These are phyloP conservation scores for Trichoderma gracile DNA, from an alignment of 2,329 filamentous ascomycete genomes.

Conservation along the genomic window DNA sequence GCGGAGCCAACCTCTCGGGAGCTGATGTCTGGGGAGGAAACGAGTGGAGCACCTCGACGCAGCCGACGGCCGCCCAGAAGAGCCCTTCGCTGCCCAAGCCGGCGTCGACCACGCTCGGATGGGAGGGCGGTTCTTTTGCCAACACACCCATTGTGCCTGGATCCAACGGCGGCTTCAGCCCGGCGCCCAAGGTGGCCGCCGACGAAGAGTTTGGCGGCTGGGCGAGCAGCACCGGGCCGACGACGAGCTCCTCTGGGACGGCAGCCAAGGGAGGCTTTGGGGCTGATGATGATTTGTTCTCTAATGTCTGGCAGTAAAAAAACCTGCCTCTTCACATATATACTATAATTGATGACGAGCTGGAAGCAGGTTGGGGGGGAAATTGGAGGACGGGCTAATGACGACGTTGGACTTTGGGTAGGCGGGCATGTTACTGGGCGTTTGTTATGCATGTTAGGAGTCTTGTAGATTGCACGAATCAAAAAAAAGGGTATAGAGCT, in stretches of 20 bases:
- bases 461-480: conserved; percentile 34
- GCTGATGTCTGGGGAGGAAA: conserved; percentile 84
- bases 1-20: conserved; percentile 45
- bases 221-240: conserved; percentile 67
- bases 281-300: conserved; percentile 83
- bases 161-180: conserved; percentile 64
- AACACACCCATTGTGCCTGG: conserved; percentile 62
- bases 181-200: conserved; percentile 69
- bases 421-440: conserved; percentile 36
- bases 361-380: conserved; percentile 13
- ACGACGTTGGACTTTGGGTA: conserved; percentile 28
- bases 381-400: conserved; percentile 24
- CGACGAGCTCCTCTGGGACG: conserved; percentile 41
- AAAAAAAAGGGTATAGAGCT: conserved; percentile 23
- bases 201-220: conserved; percentile 97
- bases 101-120: conserved; percentile 62
- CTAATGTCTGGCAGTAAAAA: conserved; percentile 84
- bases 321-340: conserved; percentile 14
- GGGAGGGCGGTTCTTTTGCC: conserved; percentile 57
- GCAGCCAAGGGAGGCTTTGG: conserved; percentile 63
- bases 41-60: conserved; percentile 66
- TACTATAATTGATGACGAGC: conserved; percentile 12
- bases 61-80: conserved; percentile 53
- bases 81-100: conserved; percentile 51
- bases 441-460: conserved; percentile 38